Evolutionary conservation across 805 yeast genomes (phyloP), one percentile per base, ranked within the genome.

Genomic region (Clavispora asparagi): DNA sequence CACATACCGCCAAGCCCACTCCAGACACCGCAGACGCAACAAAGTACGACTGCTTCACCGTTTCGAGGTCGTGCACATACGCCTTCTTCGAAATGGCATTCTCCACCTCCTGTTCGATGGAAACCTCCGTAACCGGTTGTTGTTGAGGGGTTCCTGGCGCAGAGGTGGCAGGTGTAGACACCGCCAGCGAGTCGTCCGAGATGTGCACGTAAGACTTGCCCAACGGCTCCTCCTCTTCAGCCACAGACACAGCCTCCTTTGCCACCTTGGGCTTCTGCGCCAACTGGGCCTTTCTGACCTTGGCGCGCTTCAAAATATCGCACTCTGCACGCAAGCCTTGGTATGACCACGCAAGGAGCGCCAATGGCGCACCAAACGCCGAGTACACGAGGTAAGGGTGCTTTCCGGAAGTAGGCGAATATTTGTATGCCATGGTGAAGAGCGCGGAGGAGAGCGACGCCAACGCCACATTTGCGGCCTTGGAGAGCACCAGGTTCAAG

Each of bases 351-450:
- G 45, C 45, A 11, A 42, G 42, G 16, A 54, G 52, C 9, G 80
- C 69, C 32, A 70, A 39, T 9, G 81, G 79, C 29, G 74, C 73
- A n/a, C 80, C 78, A 7, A 78, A 42, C n/a, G 83, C 73, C 41
- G 85, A 71, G 60, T 86, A 86, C 12, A 86, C 58, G 58, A 86
- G 73, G 60, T 85, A 86, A 17, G 94, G 94, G 63, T 86, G 95
- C 62, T 78, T 78, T 46, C 75, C 81, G 32, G 68, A 59, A 6
- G 63, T 53, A 17, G 87, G 80, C 0, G 89, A 80, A 41, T 73
- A 71, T 42, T 66, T 67, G 59, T 74, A 85, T n/a, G 85, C 83
- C 51, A 74, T 53, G 29, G 71, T 65, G 53, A 85, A 81, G 42
- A 81, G 67, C 31, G 70, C 63, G 1, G 84, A 55, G 26, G 57